Evolutionary conservation across 177 flowering plant genomes (phyloP).

Genomic region (Vitis hybrid): DNA sequence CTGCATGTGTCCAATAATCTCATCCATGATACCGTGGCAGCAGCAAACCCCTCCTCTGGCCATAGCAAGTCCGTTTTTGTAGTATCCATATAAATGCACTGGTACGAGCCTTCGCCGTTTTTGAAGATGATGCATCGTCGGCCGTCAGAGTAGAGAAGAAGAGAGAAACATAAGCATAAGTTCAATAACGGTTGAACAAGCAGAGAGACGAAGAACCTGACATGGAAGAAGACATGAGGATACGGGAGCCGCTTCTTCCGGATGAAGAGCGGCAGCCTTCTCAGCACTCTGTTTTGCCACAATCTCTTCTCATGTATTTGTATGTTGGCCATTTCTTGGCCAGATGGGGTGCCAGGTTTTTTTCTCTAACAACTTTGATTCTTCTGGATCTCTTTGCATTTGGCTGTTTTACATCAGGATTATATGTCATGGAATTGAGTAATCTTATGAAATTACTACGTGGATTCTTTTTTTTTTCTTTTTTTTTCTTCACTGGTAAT

Average conservation of each 20-base stretch:
- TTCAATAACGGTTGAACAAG: too few species aligned
- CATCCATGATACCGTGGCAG: too few species aligned
- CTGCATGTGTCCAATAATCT: too few species aligned
- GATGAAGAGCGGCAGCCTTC: slow-evolving; percentile 13
- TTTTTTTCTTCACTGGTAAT: too few species aligned
- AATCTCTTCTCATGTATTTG: slow-evolving; percentile 48
- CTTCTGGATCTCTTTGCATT: background rate
- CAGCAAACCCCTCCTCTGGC: too few species aligned
- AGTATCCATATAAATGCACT: too few species aligned
- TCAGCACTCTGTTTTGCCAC: slow-evolving; percentile 8
- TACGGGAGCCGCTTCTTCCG: slow-evolving; percentile 19
- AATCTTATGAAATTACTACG: background rate
- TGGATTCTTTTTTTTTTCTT: background rate
- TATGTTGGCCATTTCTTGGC: slow-evolving; percentile 79
- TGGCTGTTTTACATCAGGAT: background rate
- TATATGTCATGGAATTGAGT: background rate
- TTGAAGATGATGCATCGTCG: too few species aligned
- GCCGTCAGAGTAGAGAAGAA: too few species aligned
- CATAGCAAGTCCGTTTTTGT: too few species aligned
- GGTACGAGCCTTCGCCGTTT: too few species aligned
- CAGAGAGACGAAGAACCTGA: background rate
- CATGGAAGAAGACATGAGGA: slow-evolving; percentile 3
- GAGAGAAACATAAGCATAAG: too few species aligned
- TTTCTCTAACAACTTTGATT: background rate
- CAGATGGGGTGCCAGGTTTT: slow-evolving; percentile 93